Conservation (phyloP, 768 basidiomycete species). For the Suillus brevipes region DNA sequence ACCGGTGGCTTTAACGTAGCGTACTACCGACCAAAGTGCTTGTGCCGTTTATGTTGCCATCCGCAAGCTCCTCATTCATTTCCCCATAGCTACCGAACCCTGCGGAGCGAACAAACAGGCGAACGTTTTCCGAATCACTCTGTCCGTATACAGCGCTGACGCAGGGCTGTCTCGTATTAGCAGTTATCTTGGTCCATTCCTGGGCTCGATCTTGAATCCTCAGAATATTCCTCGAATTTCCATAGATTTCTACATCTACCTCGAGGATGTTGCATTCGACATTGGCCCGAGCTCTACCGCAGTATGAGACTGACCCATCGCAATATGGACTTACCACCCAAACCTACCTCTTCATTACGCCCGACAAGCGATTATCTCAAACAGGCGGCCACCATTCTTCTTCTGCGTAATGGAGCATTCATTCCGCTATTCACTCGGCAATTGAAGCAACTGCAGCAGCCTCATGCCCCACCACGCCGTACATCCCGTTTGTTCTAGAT, state of each 20-base stretch:
- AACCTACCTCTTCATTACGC: not conserved
- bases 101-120: conserved; percentile 18
- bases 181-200: conserved; percentile 14
- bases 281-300: conserved; percentile 16
- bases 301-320: conserved; percentile 14
- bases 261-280: conserved; percentile 5
- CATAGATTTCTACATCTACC: conserved; percentile 12
- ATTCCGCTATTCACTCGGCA: not conserved
- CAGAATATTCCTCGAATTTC: conserved; percentile 16
- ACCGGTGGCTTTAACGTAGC: conserved; percentile 16
- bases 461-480: conserved; percentile 1
- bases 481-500: conserved; percentile 1
- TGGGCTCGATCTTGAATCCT: conserved; percentile 13
- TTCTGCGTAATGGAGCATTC: not conserved
- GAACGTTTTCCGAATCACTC: conserved; percentile 18
- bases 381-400: conserved; percentile 2
- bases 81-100: conserved; percentile 14
- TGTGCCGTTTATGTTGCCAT: conserved; percentile 17
- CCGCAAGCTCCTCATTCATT: conserved; percentile 22
- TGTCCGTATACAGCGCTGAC: conserved; percentile 12
- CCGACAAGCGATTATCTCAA: conserved; percentile 6
- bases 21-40: conserved; percentile 13
- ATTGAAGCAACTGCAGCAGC: not conserved
- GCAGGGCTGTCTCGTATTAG: conserved; percentile 14
- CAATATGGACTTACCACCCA: conserved; percentile 15